Conservation (phyloP, 345 rosid genomes). For the Pugionium cornutum region DNA sequence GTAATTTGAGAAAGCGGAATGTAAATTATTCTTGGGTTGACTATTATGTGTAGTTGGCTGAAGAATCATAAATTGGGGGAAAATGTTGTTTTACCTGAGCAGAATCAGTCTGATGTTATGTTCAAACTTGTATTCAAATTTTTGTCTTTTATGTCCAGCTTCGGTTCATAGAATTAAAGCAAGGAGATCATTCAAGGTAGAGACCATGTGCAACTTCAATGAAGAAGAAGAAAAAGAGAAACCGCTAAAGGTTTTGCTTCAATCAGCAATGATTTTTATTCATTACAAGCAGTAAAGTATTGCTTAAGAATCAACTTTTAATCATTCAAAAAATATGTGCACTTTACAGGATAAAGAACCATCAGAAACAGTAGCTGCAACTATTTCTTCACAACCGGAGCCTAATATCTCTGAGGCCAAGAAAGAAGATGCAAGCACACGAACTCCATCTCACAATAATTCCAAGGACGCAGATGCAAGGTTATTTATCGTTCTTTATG, state of each 20-base stretch:
- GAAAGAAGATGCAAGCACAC: background rate
- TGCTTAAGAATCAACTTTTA: too few species aligned
- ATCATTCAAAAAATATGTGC: background rate
- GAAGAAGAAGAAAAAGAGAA: constrained; percentile 50
- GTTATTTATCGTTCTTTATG: too few species aligned
- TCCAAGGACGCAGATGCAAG: too few species aligned
- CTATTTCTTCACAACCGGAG: constrained; percentile 17
- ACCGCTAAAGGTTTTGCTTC: constrained; percentile 52
- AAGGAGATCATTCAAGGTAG: constrained; percentile 67
- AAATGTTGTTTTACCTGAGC: too few species aligned
- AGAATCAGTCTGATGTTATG: too few species aligned
- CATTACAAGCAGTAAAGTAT: too few species aligned
- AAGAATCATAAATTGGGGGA: too few species aligned
- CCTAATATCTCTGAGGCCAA: constrained; percentile 2
- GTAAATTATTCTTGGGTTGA: too few species aligned
- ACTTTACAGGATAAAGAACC: constrained; percentile 30
- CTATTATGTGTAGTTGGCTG: too few species aligned
- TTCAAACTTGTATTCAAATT: too few species aligned
- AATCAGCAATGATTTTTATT: background rate
- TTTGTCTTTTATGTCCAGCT: constrained; percentile 48
- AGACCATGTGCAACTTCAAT: constrained; percentile 72
- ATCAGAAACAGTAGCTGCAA: constrained; percentile 3
- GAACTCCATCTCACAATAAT: too few species aligned
- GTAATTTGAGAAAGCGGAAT: too few species aligned
- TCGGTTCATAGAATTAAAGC: constrained; percentile 79